Conservation (phyloP, 768 basidiomycete genomes). For the Hericium rajendrae region DNA sequence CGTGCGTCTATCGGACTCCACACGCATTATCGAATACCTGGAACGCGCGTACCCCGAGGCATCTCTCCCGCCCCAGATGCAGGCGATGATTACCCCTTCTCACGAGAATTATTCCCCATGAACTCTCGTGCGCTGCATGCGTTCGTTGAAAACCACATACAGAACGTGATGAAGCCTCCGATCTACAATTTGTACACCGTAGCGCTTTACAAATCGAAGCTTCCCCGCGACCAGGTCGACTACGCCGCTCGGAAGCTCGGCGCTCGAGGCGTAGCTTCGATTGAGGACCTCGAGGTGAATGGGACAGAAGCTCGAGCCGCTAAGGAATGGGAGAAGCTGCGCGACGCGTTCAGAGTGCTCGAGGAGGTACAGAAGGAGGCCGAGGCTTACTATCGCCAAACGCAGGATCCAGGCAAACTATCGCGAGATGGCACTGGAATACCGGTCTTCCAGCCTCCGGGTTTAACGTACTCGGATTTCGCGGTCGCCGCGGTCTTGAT, state of each 20-base stretch:
- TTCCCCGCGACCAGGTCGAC: background rate
- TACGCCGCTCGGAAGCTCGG: background rate
- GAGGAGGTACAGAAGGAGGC: background rate
- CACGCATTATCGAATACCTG: conserved; percentile 28
- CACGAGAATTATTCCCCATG: conserved; percentile 9
- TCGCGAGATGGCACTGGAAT: conserved; percentile 10
- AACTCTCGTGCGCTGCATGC: conserved; percentile 18
- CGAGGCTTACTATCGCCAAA: background rate
- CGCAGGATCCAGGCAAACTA: background rate
- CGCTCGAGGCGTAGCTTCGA: background rate
- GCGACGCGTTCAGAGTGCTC: background rate
- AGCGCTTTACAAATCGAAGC: background rate
- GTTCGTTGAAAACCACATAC: conserved; percentile 16
- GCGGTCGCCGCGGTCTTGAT: conserved; percentile 19
- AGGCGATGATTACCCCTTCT: background rate
- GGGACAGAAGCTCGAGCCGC: background rate
- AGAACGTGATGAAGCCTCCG: conserved; percentile 8
- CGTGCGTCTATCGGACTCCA: conserved; percentile 25
- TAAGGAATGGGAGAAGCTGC: background rate
- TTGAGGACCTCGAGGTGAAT: background rate
- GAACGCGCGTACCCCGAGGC: conserved; percentile 20
- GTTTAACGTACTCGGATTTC: conserved; percentile 20
- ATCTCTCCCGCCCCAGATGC: background rate
- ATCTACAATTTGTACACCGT: conserved; percentile 15
- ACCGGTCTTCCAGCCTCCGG: conserved; percentile 17